phyloP scores from a whole-genome alignment of 2,329 filamentous ascomycete genomes.

The Epichloe bromicola region DNA sequence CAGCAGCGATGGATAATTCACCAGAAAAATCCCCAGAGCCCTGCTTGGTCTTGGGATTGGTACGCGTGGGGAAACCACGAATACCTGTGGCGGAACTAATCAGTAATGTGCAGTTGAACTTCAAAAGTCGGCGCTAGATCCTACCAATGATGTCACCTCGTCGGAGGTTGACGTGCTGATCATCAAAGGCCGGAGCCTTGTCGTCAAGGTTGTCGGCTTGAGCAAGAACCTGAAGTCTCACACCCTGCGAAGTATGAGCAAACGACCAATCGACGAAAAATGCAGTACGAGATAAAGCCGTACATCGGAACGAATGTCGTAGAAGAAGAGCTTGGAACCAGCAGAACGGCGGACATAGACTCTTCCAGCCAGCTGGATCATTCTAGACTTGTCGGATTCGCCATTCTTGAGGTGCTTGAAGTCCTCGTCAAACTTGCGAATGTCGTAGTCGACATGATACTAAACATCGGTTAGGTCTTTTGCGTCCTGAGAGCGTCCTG shows the following conservation, averaged over 20 bases:
- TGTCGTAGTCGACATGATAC: constrained; percentile 75
- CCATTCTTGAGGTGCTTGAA: constrained; percentile 78
- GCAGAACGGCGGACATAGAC: constrained; percentile 80
- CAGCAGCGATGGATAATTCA: constrained; percentile 87
- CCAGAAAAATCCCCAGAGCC: constrained; percentile 54
- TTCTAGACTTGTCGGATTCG: constrained; percentile 63
- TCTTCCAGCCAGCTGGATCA: constrained; percentile 67
- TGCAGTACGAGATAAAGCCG: not conserved
- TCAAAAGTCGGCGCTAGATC: not conserved
- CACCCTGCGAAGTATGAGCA: constrained; percentile 22
- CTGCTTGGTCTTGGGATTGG: constrained; percentile 78
- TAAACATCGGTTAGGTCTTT: constrained; percentile 6
- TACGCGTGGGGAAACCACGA: constrained; percentile 36
- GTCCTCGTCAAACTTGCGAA: constrained; percentile 66
- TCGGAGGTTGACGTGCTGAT: constrained; percentile 80
- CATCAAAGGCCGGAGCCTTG: constrained; percentile 56
- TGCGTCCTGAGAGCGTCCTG: not conserved
- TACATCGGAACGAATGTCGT: constrained; percentile 44
- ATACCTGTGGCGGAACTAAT: constrained; percentile 10
- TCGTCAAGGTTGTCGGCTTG: constrained; percentile 67
- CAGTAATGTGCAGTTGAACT: not conserved
- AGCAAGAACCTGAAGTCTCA: constrained; percentile 82
- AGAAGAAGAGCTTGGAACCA: constrained; percentile 81
- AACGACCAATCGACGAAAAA: not conserved
- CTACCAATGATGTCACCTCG: constrained; percentile 82